phyloP scores from a whole-genome alignment of 306 rosid genomes.

The Boehmeria nivea region DNA sequence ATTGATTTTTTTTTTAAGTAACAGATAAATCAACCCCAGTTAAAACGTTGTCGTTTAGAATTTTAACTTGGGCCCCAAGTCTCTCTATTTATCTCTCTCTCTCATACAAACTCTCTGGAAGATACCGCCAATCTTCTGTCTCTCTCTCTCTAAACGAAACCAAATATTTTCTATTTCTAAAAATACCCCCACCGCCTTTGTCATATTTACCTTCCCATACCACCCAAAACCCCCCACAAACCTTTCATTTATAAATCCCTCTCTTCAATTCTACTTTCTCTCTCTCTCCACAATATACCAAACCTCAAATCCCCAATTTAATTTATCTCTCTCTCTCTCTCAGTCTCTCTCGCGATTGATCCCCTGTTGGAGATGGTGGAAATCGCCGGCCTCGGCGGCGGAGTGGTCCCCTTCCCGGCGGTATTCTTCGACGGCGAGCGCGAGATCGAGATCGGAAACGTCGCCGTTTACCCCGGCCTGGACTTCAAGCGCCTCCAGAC shows the following conservation, averaged over 20 bases:
- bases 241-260: background rate
- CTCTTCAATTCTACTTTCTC: background rate
- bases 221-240: background rate
- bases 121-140: conserved; percentile 2
- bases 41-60: background rate
- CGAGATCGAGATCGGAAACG: conserved; percentile 39
- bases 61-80: conserved; percentile 33
- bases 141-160: background rate
- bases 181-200: conserved; percentile 1
- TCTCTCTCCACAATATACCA: background rate
- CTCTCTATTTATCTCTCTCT: background rate
- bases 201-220: background rate
- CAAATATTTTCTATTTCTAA: background rate
- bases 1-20: too few relatives aligned
- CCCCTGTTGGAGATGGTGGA: conserved; percentile 26
- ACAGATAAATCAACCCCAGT: too few relatives aligned
- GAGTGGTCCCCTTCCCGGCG: conserved; percentile 28
- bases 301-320: background rate
- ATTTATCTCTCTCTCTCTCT: background rate
- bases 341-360: background rate
- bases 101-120: conserved; percentile 10
- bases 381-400: background rate
- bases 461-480: conserved; percentile 31
- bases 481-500: conserved; percentile 38
- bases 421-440: conserved; percentile 47